phyloP scores from a whole-genome alignment of 306 rosid genomes.

The Adenanthera pavonina region DNA sequence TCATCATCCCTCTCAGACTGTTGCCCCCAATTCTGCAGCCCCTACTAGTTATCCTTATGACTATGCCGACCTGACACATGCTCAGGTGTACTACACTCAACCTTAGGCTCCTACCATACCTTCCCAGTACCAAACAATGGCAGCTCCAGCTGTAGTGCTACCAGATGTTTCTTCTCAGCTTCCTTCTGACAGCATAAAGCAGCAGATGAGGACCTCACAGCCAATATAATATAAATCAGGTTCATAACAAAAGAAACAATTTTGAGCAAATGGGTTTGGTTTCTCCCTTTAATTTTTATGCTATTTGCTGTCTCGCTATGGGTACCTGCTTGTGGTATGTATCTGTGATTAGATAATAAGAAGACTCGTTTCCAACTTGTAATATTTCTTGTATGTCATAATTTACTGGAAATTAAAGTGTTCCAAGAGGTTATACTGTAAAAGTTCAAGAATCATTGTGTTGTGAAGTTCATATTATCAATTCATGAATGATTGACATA shows the following conservation, averaged over 20 bases:
- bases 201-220: slow-evolving; percentile 71
- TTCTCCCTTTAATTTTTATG: slow-evolving; percentile 47
- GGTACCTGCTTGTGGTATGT: slow-evolving; percentile 63
- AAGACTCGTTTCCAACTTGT: slow-evolving; percentile 49
- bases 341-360: slow-evolving; percentile 66
- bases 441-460: slow-evolving; percentile 51
- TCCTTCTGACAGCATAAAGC: slow-evolving; percentile 63
- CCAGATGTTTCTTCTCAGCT: slow-evolving; percentile 67
- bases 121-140: slow-evolving; percentile 79
- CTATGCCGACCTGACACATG: slow-evolving; percentile 57
- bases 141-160: slow-evolving; percentile 49
- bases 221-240: slow-evolving; percentile 45
- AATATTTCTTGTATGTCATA: slow-evolving; percentile 49
- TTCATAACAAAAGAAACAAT: slow-evolving; percentile 49
- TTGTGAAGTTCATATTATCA: slow-evolving; percentile 54
- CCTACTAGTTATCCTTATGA: slow-evolving; percentile 59
- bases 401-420: slow-evolving; percentile 58
- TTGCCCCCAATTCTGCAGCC: slow-evolving; percentile 52
- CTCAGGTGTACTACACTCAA: slow-evolving; percentile 64
- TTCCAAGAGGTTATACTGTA: slow-evolving; percentile 70
- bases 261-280: slow-evolving; percentile 60
- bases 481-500: slow-evolving; percentile 53
- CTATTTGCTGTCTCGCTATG: slow-evolving; percentile 47
- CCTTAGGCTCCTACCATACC: slow-evolving; percentile 57
- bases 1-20: slow-evolving; percentile 72